These are phyloP conservation scores for Cydonia oblonga DNA, from an alignment of 331 rosid species.

Conservation along the genomic window DNA sequence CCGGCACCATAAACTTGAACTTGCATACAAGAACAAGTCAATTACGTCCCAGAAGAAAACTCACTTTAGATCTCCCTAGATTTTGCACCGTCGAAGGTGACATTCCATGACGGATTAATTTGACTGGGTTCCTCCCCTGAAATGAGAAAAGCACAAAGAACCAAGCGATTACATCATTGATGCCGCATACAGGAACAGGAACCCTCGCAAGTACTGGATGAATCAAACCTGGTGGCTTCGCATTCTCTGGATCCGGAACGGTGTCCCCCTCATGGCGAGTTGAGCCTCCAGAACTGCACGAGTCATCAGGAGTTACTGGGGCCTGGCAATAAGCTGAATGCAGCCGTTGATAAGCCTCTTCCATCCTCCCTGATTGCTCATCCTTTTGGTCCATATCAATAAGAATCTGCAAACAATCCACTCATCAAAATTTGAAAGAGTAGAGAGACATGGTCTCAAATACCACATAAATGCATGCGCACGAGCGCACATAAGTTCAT, in stretches of 20 bases:
- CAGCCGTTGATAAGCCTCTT: conserved; percentile 42
- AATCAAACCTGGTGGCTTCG: conserved; percentile 53
- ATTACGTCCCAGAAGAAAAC: background rate
- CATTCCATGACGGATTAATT: conserved; percentile 12
- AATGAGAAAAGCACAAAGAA: conserved; percentile 22
- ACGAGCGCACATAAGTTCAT: background rate
- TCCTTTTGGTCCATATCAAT: conserved; percentile 82
- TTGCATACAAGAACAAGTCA: background rate
- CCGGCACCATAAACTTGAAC: background rate
- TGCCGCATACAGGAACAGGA: conserved; percentile 1
- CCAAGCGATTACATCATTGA: conserved; percentile 11
- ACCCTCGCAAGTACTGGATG: conserved; percentile 11
- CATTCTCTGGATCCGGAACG: conserved; percentile 12
- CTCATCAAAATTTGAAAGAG: background rate
- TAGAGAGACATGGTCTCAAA: background rate
- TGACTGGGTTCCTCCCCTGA: conserved; percentile 27
- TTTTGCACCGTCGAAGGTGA: background rate
- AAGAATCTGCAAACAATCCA: conserved; percentile 35
- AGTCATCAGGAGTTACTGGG: conserved; percentile 5
- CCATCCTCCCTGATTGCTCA: conserved; percentile 43
- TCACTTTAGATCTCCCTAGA: background rate
- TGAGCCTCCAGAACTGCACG: conserved; percentile 19
- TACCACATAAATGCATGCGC: background rate
- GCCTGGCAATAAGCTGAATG: conserved; percentile 57
- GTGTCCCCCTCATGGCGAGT: conserved; percentile 8